Evolutionary conservation across 1,139 yeast genomes (phyloP), one percentile per base, ranked within the genome.

Genomic region (Magnusiomyces paraingens): DNA sequence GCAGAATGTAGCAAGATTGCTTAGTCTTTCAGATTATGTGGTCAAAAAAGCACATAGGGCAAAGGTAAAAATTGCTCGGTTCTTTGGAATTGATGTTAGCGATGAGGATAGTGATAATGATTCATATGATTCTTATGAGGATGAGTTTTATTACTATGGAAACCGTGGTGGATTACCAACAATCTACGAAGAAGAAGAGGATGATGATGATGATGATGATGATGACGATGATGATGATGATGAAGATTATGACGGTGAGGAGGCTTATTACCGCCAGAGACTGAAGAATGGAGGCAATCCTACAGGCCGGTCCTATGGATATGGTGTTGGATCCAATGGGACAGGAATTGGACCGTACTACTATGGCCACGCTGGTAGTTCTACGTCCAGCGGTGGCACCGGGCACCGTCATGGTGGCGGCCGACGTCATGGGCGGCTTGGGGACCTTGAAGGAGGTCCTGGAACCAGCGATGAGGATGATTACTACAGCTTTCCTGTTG

Each of bases 1-100:
- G 15, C 67, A 63, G 14, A 68, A 69, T 41, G 67, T 78, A 32
- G 73, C 74, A 48, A 59, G 59, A 40, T 58, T 64, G 18, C 61
- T 63, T 15, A 59, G 61, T 14, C 58, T 61, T 20, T 63, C 66
- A 6, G 64, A 60, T 40, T 58, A 53, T 45, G 58, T 62, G 44
- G 56, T 61, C 15, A 54, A 53, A 42, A 55, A 57, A 21, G 51
- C 58, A n/a, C 57, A 53, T 17, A 53, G 54, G 52, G 49, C 53
- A 36, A 52, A 50, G 26, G 47, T 53, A 47, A 58, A 46, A 15
- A 40, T 32, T 15, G 41, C 41, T 21, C 17, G 36, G 14, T n/a
- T 46, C 11, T 35, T 46, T 46, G 49, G 49, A 11, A 22, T 44
- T 11, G 17, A 29, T 5, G 47, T 43, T 35, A 50, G 54, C 22